Evolutionary conservation across 2,329 filamentous ascomycete species (phyloP), one percentile per base, ranked within the genome.

Genomic region (Clathrospora elynae): DNA sequence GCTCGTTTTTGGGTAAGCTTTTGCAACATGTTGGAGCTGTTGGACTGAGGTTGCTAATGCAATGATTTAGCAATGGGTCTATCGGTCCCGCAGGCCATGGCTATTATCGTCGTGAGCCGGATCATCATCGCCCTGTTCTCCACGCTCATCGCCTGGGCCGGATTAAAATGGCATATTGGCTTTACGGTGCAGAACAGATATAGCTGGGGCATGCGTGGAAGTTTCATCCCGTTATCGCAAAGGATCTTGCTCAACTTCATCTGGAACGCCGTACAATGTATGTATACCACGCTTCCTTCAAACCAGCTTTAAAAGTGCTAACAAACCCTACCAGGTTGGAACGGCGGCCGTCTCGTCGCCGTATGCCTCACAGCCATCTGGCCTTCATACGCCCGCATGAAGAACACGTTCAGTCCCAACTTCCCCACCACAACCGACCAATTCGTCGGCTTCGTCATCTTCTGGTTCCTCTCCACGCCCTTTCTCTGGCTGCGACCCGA

Each of bases 401-500:
- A 52, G 9, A 70, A 70, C 24, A 66, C 59, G 1, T 64, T 70
- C 16, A 61, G 64, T 3, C 38, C 64, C 1, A 53, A 54, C 19
- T 68, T 68, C 57, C 62, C 65, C 4, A 62, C 66, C 1, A 70
- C 66, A 11, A 69, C 67, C 3, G 59, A 66, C 26, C 59, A 69
- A 19, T 68, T 69, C 13, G 54, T 69, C 7, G 66, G 66, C 10
- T 70, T 68, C 24, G 60, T 68, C 0, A 45, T 68, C 0, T 70
- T 68, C 31, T 67, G 63, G 63, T 61, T 66, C 12, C 42, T 70
- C 0, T 68, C 62, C 2, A 62, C 62, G 0, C 77, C 76, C 0
- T 76, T 80, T 46, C 58, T 79, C 2, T 74, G 72, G 61, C 71
- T 79, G n/a, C 69, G 71, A 0, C 75, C 76, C 0, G 75, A 78